These are phyloP conservation scores for Lecanicillium sp. DNA, from an alignment of 2,329 filamentous ascomycete species.

Conservation along the genomic window DNA sequence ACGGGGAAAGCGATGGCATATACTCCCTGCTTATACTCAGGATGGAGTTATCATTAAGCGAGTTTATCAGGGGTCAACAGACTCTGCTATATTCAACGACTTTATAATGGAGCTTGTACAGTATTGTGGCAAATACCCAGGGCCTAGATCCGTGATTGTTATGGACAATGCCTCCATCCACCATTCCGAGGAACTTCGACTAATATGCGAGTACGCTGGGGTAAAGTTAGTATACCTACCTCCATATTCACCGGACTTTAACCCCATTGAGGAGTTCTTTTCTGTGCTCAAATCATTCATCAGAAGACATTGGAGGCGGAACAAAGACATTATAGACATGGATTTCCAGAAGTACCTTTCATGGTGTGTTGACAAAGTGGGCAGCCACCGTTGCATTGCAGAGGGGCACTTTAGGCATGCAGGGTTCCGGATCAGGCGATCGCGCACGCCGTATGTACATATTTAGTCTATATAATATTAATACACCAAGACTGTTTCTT, in stretches of 20 bases:
- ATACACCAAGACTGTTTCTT: too few relatives aligned
- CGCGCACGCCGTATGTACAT: too few relatives aligned
- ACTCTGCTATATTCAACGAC: constrained; percentile 18
- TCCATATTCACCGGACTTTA: constrained; percentile 16
- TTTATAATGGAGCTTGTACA: constrained; percentile 23
- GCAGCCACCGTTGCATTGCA: constrained; percentile 2
- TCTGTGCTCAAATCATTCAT: constrained; percentile 14
- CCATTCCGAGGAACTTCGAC: constrained; percentile 15
- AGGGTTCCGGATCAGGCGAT: not conserved
- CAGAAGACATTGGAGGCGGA: constrained; percentile 10
- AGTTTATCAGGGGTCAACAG: constrained; percentile 20
- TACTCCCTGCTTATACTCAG: constrained; percentile 21
- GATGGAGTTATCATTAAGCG: constrained; percentile 16
- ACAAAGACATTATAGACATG: constrained; percentile 10
- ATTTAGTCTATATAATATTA: too few relatives aligned
- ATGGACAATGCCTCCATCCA: constrained; percentile 27
- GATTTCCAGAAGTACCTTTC: constrained; percentile 14
- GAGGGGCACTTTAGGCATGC: constrained; percentile 10
- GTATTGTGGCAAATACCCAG: constrained; percentile 20
- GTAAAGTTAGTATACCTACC: constrained; percentile 10
- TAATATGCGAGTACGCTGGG: constrained; percentile 17
- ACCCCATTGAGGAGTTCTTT: constrained; percentile 18
- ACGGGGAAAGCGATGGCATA: constrained; percentile 13
- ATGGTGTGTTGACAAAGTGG: constrained; percentile 14
- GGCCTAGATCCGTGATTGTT: constrained; percentile 24